phyloP scores from a whole-genome alignment of 768 basidiomycete species.

The Pisolithus orientalis region DNA sequence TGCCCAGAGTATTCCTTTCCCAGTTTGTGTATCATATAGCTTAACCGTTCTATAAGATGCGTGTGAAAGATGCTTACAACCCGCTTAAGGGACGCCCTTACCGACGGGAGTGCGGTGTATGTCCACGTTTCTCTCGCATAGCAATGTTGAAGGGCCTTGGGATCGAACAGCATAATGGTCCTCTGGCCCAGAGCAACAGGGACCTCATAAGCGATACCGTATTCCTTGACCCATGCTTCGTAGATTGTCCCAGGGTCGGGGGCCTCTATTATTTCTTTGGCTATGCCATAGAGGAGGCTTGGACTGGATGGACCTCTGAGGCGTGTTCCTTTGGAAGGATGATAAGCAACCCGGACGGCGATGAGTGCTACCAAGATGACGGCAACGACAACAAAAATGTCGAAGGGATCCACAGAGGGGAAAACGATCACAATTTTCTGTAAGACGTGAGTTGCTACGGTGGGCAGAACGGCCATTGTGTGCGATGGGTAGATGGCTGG shows the following conservation, averaged over 20 bases:
- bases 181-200: constrained; percentile 31
- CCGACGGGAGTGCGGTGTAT: constrained; percentile 20
- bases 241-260: constrained; percentile 29
- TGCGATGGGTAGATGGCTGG: not conserved
- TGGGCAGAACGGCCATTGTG: not conserved
- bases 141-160: constrained; percentile 47
- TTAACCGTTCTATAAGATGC: not conserved
- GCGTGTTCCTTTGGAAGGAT: constrained; percentile 11
- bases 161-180: constrained; percentile 37
- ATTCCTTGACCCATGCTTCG: constrained; percentile 42
- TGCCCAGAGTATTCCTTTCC: constrained; percentile 33
- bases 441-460: not conserved
- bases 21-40: constrained; percentile 14
- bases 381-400: not conserved
- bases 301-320: constrained; percentile 17
- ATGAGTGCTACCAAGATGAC: constrained; percentile 3
- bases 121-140: constrained; percentile 43
- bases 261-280: not conserved
- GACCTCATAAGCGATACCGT: constrained; percentile 41
- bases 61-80: constrained; percentile 14
- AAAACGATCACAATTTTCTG: not conserved
- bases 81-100: constrained; percentile 13
- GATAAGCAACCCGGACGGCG: not conserved
- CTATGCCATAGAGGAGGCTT: constrained; percentile 15
- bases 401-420: not conserved